Evolutionary conservation across 116 monocot species (phyloP).

Genomic region (Dioscorea cayenensis): DNA sequence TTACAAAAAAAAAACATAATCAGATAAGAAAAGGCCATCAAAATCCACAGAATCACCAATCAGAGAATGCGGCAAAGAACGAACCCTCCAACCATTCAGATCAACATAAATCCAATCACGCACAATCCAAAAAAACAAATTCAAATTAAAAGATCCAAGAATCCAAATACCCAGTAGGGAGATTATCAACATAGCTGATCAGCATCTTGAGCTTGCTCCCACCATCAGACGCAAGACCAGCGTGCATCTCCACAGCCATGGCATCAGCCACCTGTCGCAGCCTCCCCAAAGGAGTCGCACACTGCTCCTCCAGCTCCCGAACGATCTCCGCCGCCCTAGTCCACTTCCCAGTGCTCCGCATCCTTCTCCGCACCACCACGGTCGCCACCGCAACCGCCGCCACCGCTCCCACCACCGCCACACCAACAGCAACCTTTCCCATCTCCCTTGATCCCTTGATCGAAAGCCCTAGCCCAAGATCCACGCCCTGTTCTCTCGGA

Average conservation of each 20-base stretch:
- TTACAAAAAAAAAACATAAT: too few species aligned
- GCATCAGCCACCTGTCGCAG: conserved; percentile 29
- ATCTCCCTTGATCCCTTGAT: not conserved
- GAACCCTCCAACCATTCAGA: too few species aligned
- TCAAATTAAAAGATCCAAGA: too few species aligned
- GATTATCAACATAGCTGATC: conserved; percentile 93
- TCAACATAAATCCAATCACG: too few species aligned
- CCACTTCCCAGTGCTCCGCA: conserved; percentile 11
- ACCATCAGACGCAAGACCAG: conserved; percentile 74
- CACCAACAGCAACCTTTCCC: conserved; percentile 21
- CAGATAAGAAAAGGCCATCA: too few species aligned
- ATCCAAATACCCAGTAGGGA: conserved; percentile 71
- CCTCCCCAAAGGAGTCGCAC: conserved; percentile 15
- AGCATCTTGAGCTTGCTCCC: conserved; percentile 97
- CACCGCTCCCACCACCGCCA: conserved; percentile 15
- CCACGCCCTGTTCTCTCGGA: not conserved
- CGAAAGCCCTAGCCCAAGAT: not conserved
- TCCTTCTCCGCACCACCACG: conserved; percentile 10
- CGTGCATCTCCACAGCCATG: conserved; percentile 33
- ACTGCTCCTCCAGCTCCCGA: conserved; percentile 27
- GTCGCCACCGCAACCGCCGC: conserved; percentile 15
- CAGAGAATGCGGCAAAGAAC: too few species aligned
- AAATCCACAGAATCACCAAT: too few species aligned
- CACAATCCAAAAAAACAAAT: too few species aligned
- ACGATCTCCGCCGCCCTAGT: conserved; percentile 17